A percentile compares a stretch with the other conserved stretches of the same genome.
phyloP scores from a whole-genome alignment of 805 yeast species.

The Monosporozyma siamensis region DNA sequence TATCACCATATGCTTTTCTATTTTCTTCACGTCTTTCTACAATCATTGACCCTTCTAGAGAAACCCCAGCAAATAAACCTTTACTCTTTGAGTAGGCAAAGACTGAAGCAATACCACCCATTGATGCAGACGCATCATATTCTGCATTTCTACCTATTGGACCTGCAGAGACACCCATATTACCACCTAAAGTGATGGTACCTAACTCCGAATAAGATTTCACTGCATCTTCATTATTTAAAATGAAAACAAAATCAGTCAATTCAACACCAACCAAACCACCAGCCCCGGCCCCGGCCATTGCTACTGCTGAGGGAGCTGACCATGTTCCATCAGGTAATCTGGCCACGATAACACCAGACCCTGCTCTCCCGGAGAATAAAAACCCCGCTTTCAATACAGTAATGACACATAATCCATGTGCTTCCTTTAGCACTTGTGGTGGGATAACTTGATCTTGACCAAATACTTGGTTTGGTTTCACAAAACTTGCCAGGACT shows the following conservation, averaged over 20 bases:
- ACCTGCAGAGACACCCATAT: slow-evolving; percentile 92
- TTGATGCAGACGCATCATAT: slow-evolving; percentile 90
- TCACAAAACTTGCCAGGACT: slow-evolving; percentile 76
- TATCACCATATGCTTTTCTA: slow-evolving; percentile 83
- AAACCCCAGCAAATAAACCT: slow-evolving; percentile 95
- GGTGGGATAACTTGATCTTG: slow-evolving; percentile 89
- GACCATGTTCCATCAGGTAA: slow-evolving; percentile 95
- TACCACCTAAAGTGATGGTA: slow-evolving; percentile 90
- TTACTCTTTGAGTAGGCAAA: slow-evolving; percentile 93
- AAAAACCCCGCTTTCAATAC: slow-evolving; percentile 96
- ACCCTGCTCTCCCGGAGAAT: slow-evolving; percentile 95
- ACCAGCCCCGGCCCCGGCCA: slow-evolving; percentile 99
- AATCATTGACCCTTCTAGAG: slow-evolving; percentile 94
- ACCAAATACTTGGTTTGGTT: slow-evolving; percentile 89
- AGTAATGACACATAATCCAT: slow-evolving; percentile 85
- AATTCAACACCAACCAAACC: slow-evolving; percentile 95
- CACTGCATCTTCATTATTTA: slow-evolving; percentile 82
- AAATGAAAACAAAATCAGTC: slow-evolving; percentile 91
- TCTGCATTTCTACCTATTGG: slow-evolving; percentile 97
- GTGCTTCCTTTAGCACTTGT: slow-evolving; percentile 73
- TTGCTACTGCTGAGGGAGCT: slow-evolving; percentile 88
- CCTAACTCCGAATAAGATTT: slow-evolving; percentile 91
- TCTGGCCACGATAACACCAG: slow-evolving; percentile 90
- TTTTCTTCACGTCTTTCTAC: slow-evolving; percentile 96
- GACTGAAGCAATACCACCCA: slow-evolving; percentile 78